Percentiles rank a stretch among this genome's conserved stretches.
These are phyloP conservation scores for Chytridiales sp. DNA, from an alignment of 371 early-diverging fungal species.

Conservation along the genomic window DNA sequence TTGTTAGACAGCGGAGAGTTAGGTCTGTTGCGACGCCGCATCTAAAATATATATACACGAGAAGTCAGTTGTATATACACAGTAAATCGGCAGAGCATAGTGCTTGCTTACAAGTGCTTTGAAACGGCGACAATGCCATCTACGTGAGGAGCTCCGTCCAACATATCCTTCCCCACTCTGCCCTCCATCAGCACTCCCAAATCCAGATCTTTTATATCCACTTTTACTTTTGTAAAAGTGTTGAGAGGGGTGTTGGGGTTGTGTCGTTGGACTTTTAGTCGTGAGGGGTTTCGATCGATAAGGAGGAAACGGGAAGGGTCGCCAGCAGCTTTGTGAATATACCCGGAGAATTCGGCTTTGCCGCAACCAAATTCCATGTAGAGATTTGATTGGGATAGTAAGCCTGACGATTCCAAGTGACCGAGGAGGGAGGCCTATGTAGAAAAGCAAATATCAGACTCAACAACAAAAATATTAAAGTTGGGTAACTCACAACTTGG, in stretches of 20 bases:
- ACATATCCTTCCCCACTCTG: not conserved
- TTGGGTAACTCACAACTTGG: too few species aligned
- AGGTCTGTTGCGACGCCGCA: conserved; percentile 17
- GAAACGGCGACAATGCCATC: conserved; percentile 5
- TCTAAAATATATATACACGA: too few species aligned
- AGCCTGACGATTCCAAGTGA: not conserved
- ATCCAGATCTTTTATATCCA: conserved; percentile 13
- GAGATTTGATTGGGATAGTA: not conserved
- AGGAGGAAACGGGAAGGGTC: conserved; percentile 9
- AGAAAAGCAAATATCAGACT: too few species aligned
- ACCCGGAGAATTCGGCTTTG: conserved; percentile 9
- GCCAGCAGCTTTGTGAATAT: conserved; percentile 5
- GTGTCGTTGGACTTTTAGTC: conserved; percentile 7
- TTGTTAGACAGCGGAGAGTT: not conserved
- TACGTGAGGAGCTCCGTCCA: not conserved
- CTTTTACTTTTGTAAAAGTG: conserved; percentile 1
- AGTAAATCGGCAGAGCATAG: too few species aligned
- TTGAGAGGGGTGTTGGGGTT: not conserved
- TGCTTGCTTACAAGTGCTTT: conserved; percentile 16
- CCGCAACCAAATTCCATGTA: conserved; percentile 12
- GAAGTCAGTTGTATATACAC: too few species aligned
- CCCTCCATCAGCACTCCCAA: not conserved
- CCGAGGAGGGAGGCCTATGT: conserved; percentile 3
- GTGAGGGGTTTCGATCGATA: conserved; percentile 5
- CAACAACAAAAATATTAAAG: too few species aligned